Conservation (phyloP, 371 early-diverging fungal species). For the Smittium mucronatum region DNA sequence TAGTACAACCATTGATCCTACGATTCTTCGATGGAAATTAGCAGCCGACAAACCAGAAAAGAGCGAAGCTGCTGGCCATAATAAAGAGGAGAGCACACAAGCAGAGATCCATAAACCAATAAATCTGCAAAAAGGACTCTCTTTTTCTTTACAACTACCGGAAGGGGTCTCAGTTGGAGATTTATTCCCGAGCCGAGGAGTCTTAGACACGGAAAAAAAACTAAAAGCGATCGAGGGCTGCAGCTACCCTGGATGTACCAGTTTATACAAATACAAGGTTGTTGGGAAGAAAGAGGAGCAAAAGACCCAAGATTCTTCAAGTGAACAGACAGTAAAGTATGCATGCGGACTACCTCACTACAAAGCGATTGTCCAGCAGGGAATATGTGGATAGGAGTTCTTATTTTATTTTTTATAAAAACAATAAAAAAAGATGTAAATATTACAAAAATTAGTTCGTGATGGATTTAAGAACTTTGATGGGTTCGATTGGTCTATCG, state of each 20-base stretch:
- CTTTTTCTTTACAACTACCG: neutral
- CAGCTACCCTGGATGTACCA: neutral
- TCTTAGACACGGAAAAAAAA: no score
- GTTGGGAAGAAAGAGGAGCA: neutral
- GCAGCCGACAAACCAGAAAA: neutral
- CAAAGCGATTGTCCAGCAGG: no score
- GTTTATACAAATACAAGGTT: neutral
- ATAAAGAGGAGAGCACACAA: no score
- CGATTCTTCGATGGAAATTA: neutral
- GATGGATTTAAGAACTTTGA: neutral
- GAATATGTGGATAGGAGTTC: no score
- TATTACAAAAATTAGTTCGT: no score
- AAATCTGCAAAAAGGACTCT: neutral
- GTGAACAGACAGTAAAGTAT: neutral
- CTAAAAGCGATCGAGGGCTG: neutral
- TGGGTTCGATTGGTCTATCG: constrained; percentile 5
- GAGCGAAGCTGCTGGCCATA: neutral
- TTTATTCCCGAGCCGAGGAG: neutral
- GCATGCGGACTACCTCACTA: neutral
- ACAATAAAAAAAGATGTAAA: no score
- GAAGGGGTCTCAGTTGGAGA: neutral
- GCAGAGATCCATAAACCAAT: no score
- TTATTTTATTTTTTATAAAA: no score
- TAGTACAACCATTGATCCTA: neutral
- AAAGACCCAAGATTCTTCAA: neutral